A percentile compares a stretch with the other conserved stretches of the same genome.
These are phyloP conservation scores for Rhododendron kiyosumense DNA, from an alignment of 148 eudicot genomes.

Conservation along the genomic window DNA sequence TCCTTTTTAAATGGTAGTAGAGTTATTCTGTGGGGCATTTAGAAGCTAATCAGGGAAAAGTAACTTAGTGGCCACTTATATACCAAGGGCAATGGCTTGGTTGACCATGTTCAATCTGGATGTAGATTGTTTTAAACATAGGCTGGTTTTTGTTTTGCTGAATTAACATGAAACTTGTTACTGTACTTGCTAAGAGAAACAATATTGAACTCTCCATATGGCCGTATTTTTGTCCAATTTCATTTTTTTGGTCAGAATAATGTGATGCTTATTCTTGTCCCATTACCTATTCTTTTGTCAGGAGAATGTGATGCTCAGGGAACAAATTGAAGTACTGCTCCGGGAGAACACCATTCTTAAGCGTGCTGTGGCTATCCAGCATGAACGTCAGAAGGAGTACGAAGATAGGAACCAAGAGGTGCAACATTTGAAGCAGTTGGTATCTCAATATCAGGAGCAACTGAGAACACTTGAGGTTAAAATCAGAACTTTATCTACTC, in stretches of 20 bases:
- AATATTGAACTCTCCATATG: neutral
- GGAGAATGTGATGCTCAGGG: constrained; percentile 78
- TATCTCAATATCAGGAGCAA: constrained; percentile 83
- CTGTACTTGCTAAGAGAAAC: neutral
- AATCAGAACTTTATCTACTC: neutral
- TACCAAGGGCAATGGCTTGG: neutral
- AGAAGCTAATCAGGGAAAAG: neutral
- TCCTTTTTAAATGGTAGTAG: neutral
- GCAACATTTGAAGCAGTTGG: constrained; percentile 65
- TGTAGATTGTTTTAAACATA: neutral
- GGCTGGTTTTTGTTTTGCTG: neutral
- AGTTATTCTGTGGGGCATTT: constrained; percentile 24
- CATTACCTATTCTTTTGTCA: constrained; percentile 14
- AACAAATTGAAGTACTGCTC: constrained; percentile 56
- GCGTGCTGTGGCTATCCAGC: constrained; percentile 77
- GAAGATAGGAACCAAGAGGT: constrained; percentile 65
- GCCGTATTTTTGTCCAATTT: neutral
- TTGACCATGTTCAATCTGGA: neutral
- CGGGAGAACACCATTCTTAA: constrained; percentile 74
- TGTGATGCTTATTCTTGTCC: constrained; percentile 27
- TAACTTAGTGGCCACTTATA: neutral
- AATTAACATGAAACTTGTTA: neutral
- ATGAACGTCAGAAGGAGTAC: constrained; percentile 74
- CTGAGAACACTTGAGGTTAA: constrained; percentile 71
- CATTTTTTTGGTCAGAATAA: constrained; percentile 46